Percentiles rank a stretch among this genome's conserved stretches.
Evolutionary conservation across 352 stramenopile species (phyloP).

Genomic region (Globisporangium perplexum): DNA sequence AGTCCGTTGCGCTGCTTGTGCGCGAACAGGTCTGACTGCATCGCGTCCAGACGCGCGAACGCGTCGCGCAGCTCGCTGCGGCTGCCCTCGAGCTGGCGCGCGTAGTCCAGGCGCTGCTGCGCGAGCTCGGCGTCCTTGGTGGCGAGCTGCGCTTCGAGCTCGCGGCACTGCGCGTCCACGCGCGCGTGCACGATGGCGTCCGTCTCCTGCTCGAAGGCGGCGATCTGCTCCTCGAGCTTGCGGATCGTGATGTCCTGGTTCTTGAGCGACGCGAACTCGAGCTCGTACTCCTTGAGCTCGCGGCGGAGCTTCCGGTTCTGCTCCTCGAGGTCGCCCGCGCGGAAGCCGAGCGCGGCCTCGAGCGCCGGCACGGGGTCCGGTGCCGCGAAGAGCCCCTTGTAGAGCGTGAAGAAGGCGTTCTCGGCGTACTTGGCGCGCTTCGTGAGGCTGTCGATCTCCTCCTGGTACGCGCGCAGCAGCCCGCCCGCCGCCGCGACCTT

Average conservation of each 20-base stretch:
- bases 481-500: slow-evolving; percentile 51
- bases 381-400: slow-evolving; percentile 83
- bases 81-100: slow-evolving; percentile 55
- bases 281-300: slow-evolving; percentile 91
- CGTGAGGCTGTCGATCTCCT: slow-evolving; percentile 91
- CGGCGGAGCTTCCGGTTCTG: slow-evolving; percentile 88
- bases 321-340: slow-evolving; percentile 81
- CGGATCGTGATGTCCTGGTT: slow-evolving; percentile 97
- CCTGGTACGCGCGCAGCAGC: slow-evolving; percentile 88
- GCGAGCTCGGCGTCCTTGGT: slow-evolving; percentile 73
- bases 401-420: slow-evolving; percentile 84
- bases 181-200: slow-evolving; percentile 59
- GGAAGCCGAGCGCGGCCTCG: slow-evolving; percentile 40
- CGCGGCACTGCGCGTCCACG: slow-evolving; percentile 50
- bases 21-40: slow-evolving; percentile 90
- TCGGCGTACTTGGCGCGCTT: slow-evolving; percentile 90
- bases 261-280: slow-evolving; percentile 92
- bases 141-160: slow-evolving; percentile 56
- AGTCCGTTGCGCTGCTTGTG: slow-evolving; percentile 74
- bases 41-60: slow-evolving; percentile 75
- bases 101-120: slow-evolving; percentile 74
- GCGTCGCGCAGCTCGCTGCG: slow-evolving; percentile 57
- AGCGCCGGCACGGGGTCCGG: slow-evolving; percentile 79
- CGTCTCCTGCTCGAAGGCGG: slow-evolving; percentile 64
- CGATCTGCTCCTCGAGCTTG: slow-evolving; percentile 91